phyloP scores from a whole-genome alignment of 176 grass and related monocot genomes.

The Oryza rufipogon region DNA sequence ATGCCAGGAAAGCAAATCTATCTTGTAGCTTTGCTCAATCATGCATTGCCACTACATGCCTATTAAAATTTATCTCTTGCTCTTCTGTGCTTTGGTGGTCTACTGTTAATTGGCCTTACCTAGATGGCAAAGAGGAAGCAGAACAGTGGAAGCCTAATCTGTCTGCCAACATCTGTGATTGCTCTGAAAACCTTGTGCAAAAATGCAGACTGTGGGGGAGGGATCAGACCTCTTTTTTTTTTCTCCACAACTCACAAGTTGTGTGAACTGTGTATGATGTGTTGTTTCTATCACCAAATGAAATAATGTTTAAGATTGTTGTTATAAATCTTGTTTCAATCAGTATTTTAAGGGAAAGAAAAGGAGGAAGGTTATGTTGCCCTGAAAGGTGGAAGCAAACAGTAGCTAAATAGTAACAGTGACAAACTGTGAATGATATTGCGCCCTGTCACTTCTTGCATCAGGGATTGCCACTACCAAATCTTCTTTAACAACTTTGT shows the following conservation, averaged over 20 bases:
- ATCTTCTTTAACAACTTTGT: not conserved
- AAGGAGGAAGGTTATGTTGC: not conserved
- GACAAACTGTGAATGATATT: not conserved
- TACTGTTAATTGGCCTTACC: not conserved
- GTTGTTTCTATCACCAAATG: not conserved
- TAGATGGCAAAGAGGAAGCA: slow-evolving; percentile 30
- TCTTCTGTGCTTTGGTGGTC: not conserved
- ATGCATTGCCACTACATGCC: slow-evolving; percentile 28
- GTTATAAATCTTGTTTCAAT: not conserved
- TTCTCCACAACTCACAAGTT: not conserved
- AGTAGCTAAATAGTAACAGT: not conserved
- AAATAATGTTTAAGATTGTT: not conserved
- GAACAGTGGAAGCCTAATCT: not conserved
- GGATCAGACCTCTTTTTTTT: not conserved
- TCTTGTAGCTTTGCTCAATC: slow-evolving; percentile 26
- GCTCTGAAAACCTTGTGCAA: not conserved
- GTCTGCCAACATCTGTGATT: not conserved
- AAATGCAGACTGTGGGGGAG: not conserved
- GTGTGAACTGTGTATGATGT: not conserved
- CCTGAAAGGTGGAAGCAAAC: not conserved
- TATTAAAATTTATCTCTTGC: slow-evolving; percentile 22
- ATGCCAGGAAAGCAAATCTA: not conserved
- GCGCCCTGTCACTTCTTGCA: not conserved
- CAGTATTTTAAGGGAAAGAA: not conserved
- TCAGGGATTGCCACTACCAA: not conserved